Conservation (phyloP, 1,284 basidiomycete species). For the Athelia sp. region DNA sequence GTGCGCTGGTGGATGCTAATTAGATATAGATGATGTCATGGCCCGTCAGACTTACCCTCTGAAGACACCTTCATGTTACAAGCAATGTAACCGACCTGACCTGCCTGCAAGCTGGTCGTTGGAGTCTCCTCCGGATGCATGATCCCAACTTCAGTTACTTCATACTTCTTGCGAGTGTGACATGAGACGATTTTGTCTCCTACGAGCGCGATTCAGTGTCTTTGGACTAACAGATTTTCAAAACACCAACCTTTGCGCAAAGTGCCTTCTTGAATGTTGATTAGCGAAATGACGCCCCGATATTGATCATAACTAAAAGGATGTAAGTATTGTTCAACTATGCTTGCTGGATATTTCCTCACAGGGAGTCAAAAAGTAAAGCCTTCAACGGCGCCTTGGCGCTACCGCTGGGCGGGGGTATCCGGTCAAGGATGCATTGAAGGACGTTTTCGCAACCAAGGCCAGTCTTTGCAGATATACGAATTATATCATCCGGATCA, state of each 20-base stretch:
- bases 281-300: constrained; percentile 91
- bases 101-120: constrained; percentile 67
- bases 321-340: neutral
- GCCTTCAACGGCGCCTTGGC: constrained; percentile 66
- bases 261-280: constrained; percentile 70
- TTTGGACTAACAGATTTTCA: constrained; percentile 3
- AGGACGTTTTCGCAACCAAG: constrained; percentile 75
- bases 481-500: constrained; percentile 65
- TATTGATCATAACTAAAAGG: constrained; percentile 86
- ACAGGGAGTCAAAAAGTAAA: constrained; percentile 92
- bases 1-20: constrained; percentile 57
- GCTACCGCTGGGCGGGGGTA: constrained; percentile 69
- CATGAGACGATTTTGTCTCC: constrained; percentile 88
- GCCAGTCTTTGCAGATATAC: constrained; percentile 92
- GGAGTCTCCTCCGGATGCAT: constrained; percentile 87
- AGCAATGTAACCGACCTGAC: constrained; percentile 88
- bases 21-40: constrained; percentile 5
- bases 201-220: constrained; percentile 21
- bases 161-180: constrained; percentile 88
- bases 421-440: constrained; percentile 73
- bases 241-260: constrained; percentile 52
- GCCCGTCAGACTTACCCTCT: constrained; percentile 61
- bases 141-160: constrained; percentile 88
- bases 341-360: constrained; percentile 25
- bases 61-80: constrained; percentile 98